Evolutionary conservation across 176 grass and related monocot genomes (phyloP), one percentile per base, ranked within the genome.

Genomic region (Ensete glaucum): DNA sequence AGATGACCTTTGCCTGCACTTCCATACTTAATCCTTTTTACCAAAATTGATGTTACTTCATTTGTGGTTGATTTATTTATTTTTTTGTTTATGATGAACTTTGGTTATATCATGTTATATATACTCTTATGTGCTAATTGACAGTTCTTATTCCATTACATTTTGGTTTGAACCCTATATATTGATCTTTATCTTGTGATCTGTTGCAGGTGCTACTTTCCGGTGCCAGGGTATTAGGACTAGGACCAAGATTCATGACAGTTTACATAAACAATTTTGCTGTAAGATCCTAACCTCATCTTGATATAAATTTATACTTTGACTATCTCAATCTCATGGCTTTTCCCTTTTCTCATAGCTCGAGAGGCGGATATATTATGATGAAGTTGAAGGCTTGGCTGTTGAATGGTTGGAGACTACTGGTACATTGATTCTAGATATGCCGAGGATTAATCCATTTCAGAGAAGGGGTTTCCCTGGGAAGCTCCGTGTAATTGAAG

Each of bases 171-270:
- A 53, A 14, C 6, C 34, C 52, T 9, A 26, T 50, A 62, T 69
- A 49, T 52, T 26, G 8, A 51, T 52, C 70, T 58, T n/a, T 71
- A 11, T 50, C 49, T 65, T 25, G 69, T 34, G 20, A 71, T 58
- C 29, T 50, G 54, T 83, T 85, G 60, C 88, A 98, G 95, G 69
- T 85, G 67, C 48, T 87, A 24, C 62, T 88, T 78, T 87, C 82
- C 66, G 80, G 81, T 82, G 90, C 90, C 69, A 91, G 90, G 87
- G 90, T 98, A 82, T 64, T 93, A 73, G 95, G 88, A 78, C 78
- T 98, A 57, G 95, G 95, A 80, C 90, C 90, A 52, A 98, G 83
- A 81, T 98, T 98, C 71, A 89, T 93, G 90, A 90, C 95, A 83
- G 68, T 93, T 78, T 93, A 98, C 74, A 73, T 98, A 52, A 84